phyloP scores from a whole-genome alignment of 257 asterid genomes.

The Salvia miltiorrhiza region DNA sequence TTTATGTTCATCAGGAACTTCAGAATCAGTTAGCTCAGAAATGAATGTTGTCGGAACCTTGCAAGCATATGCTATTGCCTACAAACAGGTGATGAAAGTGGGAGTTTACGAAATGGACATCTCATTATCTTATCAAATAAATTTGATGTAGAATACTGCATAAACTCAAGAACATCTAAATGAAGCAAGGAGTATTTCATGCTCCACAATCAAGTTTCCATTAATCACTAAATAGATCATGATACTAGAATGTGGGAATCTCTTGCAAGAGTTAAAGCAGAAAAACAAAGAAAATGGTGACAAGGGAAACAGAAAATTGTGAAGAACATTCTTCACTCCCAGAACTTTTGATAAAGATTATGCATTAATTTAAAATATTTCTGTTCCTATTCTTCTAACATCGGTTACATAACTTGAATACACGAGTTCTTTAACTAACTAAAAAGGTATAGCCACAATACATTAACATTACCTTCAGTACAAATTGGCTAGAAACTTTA shows the following conservation, averaged over 20 bases:
- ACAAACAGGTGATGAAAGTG: slow-evolving; percentile 21
- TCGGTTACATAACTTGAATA: background rate
- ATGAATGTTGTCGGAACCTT: slow-evolving; percentile 52
- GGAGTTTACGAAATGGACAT: slow-evolving; percentile 2
- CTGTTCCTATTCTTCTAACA: background rate
- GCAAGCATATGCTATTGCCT: slow-evolving; percentile 89
- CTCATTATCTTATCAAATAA: background rate
- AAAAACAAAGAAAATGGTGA: background rate
- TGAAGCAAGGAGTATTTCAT: background rate
- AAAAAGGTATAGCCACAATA: background rate
- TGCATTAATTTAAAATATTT: background rate
- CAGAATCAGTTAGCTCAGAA: slow-evolving; percentile 69
- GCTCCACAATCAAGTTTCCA: background rate
- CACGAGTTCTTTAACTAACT: background rate
- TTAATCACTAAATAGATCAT: background rate
- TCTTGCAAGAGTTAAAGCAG: background rate
- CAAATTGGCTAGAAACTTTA: slow-evolving; percentile 73
- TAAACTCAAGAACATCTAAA: background rate
- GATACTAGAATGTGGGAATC: background rate
- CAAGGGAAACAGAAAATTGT: background rate
- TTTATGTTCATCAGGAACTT: slow-evolving; percentile 62
- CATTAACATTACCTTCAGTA: slow-evolving; percentile 68
- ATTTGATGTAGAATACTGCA: background rate
- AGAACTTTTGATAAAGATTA: too few species aligned
- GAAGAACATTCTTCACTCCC: too few species aligned